These are phyloP conservation scores for Pseudoneurospora amorphoporcata DNA, from an alignment of 495 filamentous ascomycete genomes.

Conservation along the genomic window DNA sequence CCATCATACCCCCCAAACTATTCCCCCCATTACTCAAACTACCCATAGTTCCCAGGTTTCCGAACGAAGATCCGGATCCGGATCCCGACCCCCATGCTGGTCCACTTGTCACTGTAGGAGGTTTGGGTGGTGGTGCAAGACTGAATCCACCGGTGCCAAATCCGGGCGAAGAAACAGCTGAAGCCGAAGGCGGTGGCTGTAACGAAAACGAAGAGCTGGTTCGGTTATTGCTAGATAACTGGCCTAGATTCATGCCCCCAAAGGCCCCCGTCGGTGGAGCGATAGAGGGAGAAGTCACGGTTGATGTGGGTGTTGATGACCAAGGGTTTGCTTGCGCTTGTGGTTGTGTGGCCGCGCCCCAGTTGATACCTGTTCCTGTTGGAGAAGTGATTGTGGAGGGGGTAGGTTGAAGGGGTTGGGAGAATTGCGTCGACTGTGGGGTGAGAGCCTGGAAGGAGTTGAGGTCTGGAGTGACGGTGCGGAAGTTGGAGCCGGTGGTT, in stretches of 20 bases:
- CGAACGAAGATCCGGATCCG: neutral
- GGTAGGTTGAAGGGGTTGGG: conserved; percentile 38
- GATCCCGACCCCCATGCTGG: neutral
- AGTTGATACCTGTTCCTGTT: conserved; percentile 21
- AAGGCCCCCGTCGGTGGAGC: conserved; percentile 11
- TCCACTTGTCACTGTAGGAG: conserved; percentile 7
- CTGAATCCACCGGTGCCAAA: conserved; percentile 24
- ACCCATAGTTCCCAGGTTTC: neutral
- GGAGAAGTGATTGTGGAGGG: neutral
- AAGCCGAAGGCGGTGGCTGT: conserved; percentile 34
- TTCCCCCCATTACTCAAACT: neutral
- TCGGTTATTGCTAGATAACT: conserved; percentile 16
- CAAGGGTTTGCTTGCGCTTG: conserved; percentile 19
- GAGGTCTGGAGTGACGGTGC: conserved; percentile 49
- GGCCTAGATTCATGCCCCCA: conserved; percentile 26
- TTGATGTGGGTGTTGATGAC: conserved; percentile 19
- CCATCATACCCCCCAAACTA: neutral
- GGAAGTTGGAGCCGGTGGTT: conserved; percentile 31
- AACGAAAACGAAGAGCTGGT: conserved; percentile 33
- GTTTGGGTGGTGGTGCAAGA: conserved; percentile 29
- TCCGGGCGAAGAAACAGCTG: neutral
- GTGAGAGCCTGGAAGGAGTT: conserved; percentile 34
- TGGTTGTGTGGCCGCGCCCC: conserved; percentile 18
- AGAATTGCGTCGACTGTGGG: conserved; percentile 43
- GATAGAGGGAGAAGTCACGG: conserved; percentile 1